Conservation (phyloP, 1,139 yeast species). For the Sugiyamaella grinbergsii region DNA sequence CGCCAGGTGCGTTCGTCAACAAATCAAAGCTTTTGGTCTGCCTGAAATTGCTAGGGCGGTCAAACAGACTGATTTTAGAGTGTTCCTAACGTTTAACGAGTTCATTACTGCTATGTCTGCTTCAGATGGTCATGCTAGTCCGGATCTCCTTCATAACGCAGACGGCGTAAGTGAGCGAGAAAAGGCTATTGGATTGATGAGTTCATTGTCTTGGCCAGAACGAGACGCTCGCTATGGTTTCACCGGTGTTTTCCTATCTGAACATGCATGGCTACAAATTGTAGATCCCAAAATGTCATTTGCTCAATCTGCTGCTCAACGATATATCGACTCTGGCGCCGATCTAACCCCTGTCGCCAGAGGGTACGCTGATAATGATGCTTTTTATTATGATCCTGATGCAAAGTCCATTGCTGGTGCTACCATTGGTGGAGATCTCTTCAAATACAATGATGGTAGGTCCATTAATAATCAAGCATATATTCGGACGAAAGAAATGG, state of each 20-base stretch:
- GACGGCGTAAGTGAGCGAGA: constrained; percentile 40
- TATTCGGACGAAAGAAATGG: constrained; percentile 39
- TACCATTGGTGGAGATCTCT: constrained; percentile 44
- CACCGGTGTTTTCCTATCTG: constrained; percentile 47
- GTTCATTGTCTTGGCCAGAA: constrained; percentile 42
- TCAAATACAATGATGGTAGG: constrained; percentile 39
- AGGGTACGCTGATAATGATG: constrained; percentile 36
- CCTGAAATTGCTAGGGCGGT: constrained; percentile 47
- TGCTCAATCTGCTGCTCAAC: constrained; percentile 37
- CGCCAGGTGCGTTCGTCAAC: constrained; percentile 48
- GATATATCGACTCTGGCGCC: constrained; percentile 35
- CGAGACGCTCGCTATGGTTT: constrained; percentile 47
- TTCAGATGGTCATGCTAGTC: constrained; percentile 29
- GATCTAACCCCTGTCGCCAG: constrained; percentile 22
- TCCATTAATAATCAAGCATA: constrained; percentile 37
- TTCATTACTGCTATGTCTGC: constrained; percentile 39
- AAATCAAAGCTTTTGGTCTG: constrained; percentile 46
- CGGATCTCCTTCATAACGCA: constrained; percentile 19
- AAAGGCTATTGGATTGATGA: constrained; percentile 39
- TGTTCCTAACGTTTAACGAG: constrained; percentile 46
- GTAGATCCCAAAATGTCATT: constrained; percentile 46
- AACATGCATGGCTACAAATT: constrained; percentile 46
- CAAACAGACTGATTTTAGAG: constrained; percentile 43
- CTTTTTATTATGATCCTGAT: constrained; percentile 42
- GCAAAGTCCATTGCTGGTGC: constrained; percentile 42